Evolutionary conservation across 148 eudicot species (phyloP), one percentile per base, ranked within the genome.

Genomic region (Suaeda aralocaspica): DNA sequence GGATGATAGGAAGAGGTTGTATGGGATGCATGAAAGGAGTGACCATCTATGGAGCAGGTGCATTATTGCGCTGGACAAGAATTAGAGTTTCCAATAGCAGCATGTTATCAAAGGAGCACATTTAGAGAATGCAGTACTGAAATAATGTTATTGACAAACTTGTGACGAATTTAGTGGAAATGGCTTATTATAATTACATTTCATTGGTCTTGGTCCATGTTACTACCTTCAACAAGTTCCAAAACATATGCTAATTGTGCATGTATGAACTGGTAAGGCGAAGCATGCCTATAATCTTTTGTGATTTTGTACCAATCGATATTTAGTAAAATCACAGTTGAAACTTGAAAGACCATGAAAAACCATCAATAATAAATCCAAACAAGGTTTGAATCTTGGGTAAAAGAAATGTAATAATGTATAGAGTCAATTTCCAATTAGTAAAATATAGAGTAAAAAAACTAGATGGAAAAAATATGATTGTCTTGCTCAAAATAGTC

Each of bases 11-110:
- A 25, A 25, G 7, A 69, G 72, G 63, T 19, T 21, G 26, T 6
- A 7, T 12, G 30, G 19, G n/a, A 26, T 57, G 41, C 72, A 69
- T 28, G 57, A 25, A 4, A 57, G 63, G 64, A 58, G 64, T 58
- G 73, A 70, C 19, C 65, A 70, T 70, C 56, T 70, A 11, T 58
- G 65, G 65, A 58, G 44, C 65, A 70, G 28, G 51, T 70, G 73
- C 34, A 26, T 58, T n/a, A 6, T 41, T 18, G 65, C 58, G 16
- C 13, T 58, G 39, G n/a, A 61, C 31, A 24, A 64, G 51, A 13
- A 25, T 6, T 64, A 25, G 25, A 7, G 30, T 31, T 18, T 59
- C n/a, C 9, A 2, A 15, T 59, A 31, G 42, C 42, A 59, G 33
- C 36, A 2, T 46, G 50, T 4, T 46, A 46, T 4, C 50, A n/a